These are phyloP conservation scores for Orbilia oligospora DNA, from an alignment of 2,329 filamentous ascomycete genomes.

Conservation along the genomic window DNA sequence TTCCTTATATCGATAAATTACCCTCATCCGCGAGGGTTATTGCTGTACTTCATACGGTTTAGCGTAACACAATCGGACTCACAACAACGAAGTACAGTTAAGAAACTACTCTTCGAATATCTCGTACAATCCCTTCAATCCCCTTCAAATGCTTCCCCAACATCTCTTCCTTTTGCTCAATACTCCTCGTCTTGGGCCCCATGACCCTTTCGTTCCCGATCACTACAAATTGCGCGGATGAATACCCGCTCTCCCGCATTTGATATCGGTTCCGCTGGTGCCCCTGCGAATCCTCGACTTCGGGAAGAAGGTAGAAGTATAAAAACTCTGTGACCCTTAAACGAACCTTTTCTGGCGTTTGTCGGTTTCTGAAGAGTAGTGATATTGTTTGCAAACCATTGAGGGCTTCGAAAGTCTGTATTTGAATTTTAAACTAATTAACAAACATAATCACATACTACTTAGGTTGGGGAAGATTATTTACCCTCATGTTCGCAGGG, in stretches of 20 bases:
- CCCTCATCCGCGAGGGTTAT: not conserved
- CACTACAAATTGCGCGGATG: slow-evolving; percentile 62
- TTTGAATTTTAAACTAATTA: not conserved
- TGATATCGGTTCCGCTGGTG: not conserved
- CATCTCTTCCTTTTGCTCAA: slow-evolving; percentile 85
- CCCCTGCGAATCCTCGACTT: slow-evolving; percentile 69
- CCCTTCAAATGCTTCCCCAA: slow-evolving; percentile 83
- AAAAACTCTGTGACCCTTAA: slow-evolving; percentile 96
- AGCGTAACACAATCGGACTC: not conserved
- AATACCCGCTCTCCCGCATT: slow-evolving; percentile 13
- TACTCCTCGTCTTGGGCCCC: slow-evolving; percentile 72
- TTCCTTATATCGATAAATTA: slow-evolving; percentile 7
- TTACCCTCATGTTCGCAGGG: slow-evolving; percentile 84
- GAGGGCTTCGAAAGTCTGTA: slow-evolving; percentile 81
- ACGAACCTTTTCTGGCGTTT: slow-evolving; percentile 89
- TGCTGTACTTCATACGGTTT: not conserved
- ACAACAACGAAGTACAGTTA: not conserved
- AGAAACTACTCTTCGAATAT: slow-evolving; percentile 70
- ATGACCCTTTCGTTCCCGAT: slow-evolving; percentile 66
- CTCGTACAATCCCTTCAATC: slow-evolving; percentile 86
- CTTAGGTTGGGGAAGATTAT: not conserved
- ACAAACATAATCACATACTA: not conserved
- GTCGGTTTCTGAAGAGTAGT: slow-evolving; percentile 89
- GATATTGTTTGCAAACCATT: slow-evolving; percentile 93
- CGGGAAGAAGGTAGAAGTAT: slow-evolving; percentile 98